A percentile compares a stretch with the other conserved stretches of the same genome.
Evolutionary conservation across 148 eudicot species (phyloP).

Genomic region (Rhododendron ovatum): DNA sequence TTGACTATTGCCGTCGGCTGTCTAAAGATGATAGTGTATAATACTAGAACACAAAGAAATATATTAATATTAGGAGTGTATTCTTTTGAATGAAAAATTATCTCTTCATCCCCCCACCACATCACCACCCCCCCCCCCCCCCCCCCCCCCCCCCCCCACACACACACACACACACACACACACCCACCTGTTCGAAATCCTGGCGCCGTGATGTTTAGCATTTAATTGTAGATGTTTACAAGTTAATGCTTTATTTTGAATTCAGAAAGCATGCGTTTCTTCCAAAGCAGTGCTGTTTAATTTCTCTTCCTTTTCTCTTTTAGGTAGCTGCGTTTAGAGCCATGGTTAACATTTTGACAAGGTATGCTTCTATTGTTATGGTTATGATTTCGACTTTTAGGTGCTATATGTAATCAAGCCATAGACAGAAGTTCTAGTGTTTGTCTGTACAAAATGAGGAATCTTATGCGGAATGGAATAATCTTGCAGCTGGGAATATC

Average conservation of each 20-base stretch:
- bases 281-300: neutral
- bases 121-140: no score
- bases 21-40: neutral
- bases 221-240: neutral
- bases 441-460: neutral
- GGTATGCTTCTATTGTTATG: conserved; percentile 43
- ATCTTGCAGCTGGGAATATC: neutral
- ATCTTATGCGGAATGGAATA: neutral
- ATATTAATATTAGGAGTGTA: neutral
- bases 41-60: neutral
- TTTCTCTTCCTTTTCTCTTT: conserved; percentile 9
- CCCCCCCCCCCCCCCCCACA: neutral
- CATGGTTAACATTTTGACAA: conserved; percentile 94
- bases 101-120: no score
- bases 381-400: neutral
- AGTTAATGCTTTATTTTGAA: neutral
- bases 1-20: neutral
- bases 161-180: no score
- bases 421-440: neutral
- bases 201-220: neutral
- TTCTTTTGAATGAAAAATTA: neutral
- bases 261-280: neutral
- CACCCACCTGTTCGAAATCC: neutral
- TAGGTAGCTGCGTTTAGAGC: conserved; percentile 99
- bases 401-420: neutral